A percentile compares a stretch with the other conserved stretches of the same genome.
phyloP scores from a whole-genome alignment of 2,329 filamentous ascomycete genomes.

The Huntiella abstrusa region DNA sequence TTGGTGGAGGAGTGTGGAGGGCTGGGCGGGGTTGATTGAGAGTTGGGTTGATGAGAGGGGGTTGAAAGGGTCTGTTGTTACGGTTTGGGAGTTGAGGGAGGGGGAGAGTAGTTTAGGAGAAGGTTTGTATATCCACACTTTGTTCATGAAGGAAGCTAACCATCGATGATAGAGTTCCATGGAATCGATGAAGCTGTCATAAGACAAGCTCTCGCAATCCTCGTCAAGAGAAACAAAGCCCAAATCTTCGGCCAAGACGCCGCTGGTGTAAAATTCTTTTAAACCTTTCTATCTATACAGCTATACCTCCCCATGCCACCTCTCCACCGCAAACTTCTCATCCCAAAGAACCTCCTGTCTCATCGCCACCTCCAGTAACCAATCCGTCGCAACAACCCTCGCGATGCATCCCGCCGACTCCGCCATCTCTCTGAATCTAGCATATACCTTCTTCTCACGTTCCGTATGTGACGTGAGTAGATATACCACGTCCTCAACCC shows the following conservation, averaged over 20 bases:
- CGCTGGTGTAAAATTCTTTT: conserved; percentile 94
- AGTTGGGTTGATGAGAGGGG: conserved; percentile 74
- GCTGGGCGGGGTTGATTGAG: conserved; percentile 69
- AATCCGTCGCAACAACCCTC: conserved; percentile 67
- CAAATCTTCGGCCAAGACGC: conserved; percentile 84
- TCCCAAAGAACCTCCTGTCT: conserved; percentile 58
- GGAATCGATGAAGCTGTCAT: conserved; percentile 75
- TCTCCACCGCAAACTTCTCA: conserved; percentile 37
- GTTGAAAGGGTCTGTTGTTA: conserved; percentile 76
- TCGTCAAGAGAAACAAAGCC: conserved; percentile 80
- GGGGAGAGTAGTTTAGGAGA: conserved; percentile 60
- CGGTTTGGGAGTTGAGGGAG: conserved; percentile 76
- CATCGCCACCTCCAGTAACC: conserved; percentile 82
- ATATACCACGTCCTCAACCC: conserved; percentile 55
- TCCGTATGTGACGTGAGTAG: conserved; percentile 51
- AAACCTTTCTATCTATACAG: conserved; percentile 17
- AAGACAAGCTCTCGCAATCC: conserved; percentile 55
- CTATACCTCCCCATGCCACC: not conserved
- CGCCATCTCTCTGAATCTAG: conserved; percentile 63
- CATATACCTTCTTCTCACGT: conserved; percentile 59
- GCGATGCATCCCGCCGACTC: conserved; percentile 60
- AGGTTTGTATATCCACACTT: conserved; percentile 26
- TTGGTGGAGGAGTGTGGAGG: conserved; percentile 72
- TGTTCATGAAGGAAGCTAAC: not conserved
- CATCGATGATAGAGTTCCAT: conserved; percentile 44